These are phyloP conservation scores for Penicillium sp. DNA, from an alignment of 2,329 filamentous ascomycete genomes.

Conservation along the genomic window DNA sequence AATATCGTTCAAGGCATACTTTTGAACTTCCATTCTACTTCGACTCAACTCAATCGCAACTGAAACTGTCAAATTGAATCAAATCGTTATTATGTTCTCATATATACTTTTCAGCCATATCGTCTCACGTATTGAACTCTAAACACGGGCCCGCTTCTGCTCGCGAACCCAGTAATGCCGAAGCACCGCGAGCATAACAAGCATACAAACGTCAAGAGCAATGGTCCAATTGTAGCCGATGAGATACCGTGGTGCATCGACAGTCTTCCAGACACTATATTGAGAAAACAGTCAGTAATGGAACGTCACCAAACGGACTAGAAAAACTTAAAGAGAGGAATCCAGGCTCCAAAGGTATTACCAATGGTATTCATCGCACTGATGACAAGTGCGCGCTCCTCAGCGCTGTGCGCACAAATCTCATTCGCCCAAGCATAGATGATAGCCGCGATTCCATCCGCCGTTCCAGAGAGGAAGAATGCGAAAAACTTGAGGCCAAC, in stretches of 20 bases:
- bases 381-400: conserved; percentile 34
- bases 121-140: not conserved
- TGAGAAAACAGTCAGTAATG: not conserved
- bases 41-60: not conserved
- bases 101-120: not conserved
- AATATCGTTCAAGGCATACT: too few species aligned
- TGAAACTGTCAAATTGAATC: not conserved
- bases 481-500: conserved; percentile 29
- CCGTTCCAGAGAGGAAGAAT: conserved; percentile 31
- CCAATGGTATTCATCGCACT: conserved; percentile 42
- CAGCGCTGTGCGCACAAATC: conserved; percentile 42
- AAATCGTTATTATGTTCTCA: not conserved
- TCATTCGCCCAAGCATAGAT: conserved; percentile 35
- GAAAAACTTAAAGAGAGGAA: conserved; percentile 32
- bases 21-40: too few species aligned
- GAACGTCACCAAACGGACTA: not conserved
- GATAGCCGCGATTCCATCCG: conserved; percentile 32
- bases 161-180: conserved; percentile 28
- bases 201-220: conserved; percentile 38
- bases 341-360: conserved; percentile 39
- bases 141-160: conserved; percentile 16
- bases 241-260: conserved; percentile 37
- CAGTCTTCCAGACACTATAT: conserved; percentile 36
- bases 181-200: conserved; percentile 30
- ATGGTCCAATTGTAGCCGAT: conserved; percentile 40